Evolutionary conservation across 1,284 basidiomycete genomes (phyloP), one percentile per base, ranked within the genome.

Genomic region (Xerocomus minutiporus): DNA sequence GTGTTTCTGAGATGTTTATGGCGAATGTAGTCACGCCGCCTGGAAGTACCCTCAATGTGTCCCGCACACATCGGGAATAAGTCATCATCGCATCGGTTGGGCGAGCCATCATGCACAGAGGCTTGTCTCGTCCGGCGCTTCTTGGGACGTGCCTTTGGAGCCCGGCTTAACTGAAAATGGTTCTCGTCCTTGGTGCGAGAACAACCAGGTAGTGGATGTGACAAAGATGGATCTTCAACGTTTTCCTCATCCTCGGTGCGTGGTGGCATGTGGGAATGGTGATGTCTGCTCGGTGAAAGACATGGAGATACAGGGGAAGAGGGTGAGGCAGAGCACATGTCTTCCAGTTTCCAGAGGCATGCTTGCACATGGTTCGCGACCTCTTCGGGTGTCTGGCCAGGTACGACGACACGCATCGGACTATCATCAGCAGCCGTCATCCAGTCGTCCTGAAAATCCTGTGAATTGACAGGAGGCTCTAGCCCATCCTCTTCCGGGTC

Each of bases 321-420:
- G 20, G 38, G 17, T n/a, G 36, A 26, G 25, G 20, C 11, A 20
- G 54, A 41, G 39, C n/a, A 51, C 23, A 66, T 56, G 28, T 56
- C 61, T 28, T 53, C 63, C 3, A 67, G 28, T n/a, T 45, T 56
- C 42, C 38, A 23, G 2, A 71, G 32, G 32, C 65, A 56, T 29
- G 59, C 61, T 28, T 60, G 57, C 2, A 63, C 57, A 29, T 66
- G 50, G 28, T 59, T 52, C 1, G 56, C 58, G 11, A 75, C 54
- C 45, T 66, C 50, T 39, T 58, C 60, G 0, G 59, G 26, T 3
- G 63, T 60, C 53, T 75, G 68, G 4, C 71, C 73, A 34, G 73
- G 73, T 2, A 75, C 71, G 25, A 77, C 59, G 29, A 73, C 58
- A 3, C 74, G 68, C 23, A 64, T 59, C 26, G 73, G 72, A 8